Percentiles rank a stretch among this genome's conserved stretches.
These are phyloP conservation scores for Grigorovia jiainica DNA, from an alignment of 805 yeast genomes.

Conservation along the genomic window DNA sequence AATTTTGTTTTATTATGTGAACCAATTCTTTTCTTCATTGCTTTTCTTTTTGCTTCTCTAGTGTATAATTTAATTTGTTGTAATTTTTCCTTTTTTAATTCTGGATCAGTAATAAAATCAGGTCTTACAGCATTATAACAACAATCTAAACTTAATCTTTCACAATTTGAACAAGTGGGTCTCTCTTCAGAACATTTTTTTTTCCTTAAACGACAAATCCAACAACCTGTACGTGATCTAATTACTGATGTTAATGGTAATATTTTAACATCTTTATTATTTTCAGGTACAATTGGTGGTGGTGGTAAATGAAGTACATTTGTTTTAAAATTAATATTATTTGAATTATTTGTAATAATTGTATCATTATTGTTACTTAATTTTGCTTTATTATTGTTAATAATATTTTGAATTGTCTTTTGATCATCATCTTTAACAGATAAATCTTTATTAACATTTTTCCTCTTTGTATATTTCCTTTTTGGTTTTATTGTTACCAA, in stretches of 20 bases:
- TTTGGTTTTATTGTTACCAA: too few relatives aligned
- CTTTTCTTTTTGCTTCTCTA: conserved; percentile 33
- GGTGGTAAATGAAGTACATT: background rate
- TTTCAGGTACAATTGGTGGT: too few relatives aligned
- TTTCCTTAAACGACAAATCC: conserved; percentile 70
- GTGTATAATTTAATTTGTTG: conserved; percentile 42
- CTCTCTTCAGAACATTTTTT: conserved; percentile 62
- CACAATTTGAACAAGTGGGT: conserved; percentile 54
- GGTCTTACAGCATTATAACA: conserved; percentile 46
- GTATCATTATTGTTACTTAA: background rate
- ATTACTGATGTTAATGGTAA: conserved; percentile 12
- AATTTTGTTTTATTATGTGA: conserved; percentile 1
- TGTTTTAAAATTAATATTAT: background rate
- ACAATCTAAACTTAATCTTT: conserved; percentile 46
- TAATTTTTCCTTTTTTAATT: conserved; percentile 36
- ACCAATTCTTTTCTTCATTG: conserved; percentile 22
- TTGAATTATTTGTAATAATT: background rate
- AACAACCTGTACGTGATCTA: conserved; percentile 56
- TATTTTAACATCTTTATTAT: conserved; percentile 5
- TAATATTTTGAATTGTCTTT: too few relatives aligned
- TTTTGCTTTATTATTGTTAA: too few relatives aligned
- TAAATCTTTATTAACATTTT: too few relatives aligned
- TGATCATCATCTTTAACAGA: background rate
- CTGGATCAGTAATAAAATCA: conserved; percentile 39
- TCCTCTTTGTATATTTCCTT: too few relatives aligned